Evolutionary conservation across 2,329 filamentous ascomycete species (phyloP).

Genomic region (Macrophomina tecta): DNA sequence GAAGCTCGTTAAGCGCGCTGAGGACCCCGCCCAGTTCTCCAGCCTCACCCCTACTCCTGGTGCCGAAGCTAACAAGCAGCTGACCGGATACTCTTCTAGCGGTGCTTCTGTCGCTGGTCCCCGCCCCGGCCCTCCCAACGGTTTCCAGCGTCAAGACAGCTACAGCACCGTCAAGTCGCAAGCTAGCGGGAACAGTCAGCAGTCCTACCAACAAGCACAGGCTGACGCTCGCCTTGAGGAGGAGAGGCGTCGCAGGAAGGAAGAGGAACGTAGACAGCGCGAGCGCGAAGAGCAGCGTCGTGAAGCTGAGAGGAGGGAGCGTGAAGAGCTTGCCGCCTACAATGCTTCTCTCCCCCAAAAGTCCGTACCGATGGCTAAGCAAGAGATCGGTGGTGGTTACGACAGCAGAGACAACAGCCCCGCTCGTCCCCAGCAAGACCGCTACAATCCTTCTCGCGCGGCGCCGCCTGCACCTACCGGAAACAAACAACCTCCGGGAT

Average conservation of each 20-base stretch:
- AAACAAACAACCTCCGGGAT: conserved; percentile 54
- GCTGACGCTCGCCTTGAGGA: conserved; percentile 45
- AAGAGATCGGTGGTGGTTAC: conserved; percentile 78
- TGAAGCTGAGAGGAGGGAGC: conserved; percentile 53
- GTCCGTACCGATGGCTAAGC: conserved; percentile 80
- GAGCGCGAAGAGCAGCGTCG: conserved; percentile 49
- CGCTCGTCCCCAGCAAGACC: conserved; percentile 57
- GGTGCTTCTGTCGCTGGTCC: conserved; percentile 57
- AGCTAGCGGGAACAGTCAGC: conserved; percentile 29
- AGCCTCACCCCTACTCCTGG: conserved; percentile 73
- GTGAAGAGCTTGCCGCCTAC: conserved; percentile 83
- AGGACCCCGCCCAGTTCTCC: conserved; percentile 72
- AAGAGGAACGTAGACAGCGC: conserved; percentile 48
- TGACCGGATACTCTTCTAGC: conserved; percentile 51
- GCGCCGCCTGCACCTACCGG: conserved; percentile 75
- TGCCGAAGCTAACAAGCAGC: conserved; percentile 55
- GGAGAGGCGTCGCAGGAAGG: conserved; percentile 43
- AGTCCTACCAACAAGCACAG: conserved; percentile 38
- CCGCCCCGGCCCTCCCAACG: conserved; percentile 52
- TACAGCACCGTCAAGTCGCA: conserved; percentile 46
- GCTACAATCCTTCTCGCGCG: conserved; percentile 85
- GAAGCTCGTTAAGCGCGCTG: conserved; percentile 73
- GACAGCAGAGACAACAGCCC: conserved; percentile 52
- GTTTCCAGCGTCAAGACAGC: conserved; percentile 53
- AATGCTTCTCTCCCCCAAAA: conserved; percentile 87